Percentiles rank a stretch among this genome's conserved stretches.
Conservation (phyloP, 2,329 filamentous ascomycete genomes). For the Aschersonia sp. region DNA sequence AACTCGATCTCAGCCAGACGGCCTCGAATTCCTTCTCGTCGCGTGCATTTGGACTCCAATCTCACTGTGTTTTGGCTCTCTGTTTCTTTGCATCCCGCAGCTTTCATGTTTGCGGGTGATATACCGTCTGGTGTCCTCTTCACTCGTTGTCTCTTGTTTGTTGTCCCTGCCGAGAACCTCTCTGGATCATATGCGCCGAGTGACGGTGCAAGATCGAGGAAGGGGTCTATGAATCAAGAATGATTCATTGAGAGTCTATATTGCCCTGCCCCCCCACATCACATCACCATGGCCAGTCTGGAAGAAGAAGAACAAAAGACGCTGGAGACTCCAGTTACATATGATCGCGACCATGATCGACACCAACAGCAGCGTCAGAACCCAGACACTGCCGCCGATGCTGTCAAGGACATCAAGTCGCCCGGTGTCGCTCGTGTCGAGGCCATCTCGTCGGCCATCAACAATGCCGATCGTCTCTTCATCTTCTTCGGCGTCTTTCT, state of each 20-base stretch:
- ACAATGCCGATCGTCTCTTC: slow-evolving; percentile 32
- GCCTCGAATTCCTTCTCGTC: not conserved
- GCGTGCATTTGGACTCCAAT: not conserved
- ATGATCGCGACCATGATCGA: not conserved
- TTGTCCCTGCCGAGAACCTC: too few relatives aligned
- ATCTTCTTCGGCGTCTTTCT: slow-evolving; percentile 49
- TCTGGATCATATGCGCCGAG: too few relatives aligned
- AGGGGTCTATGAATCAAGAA: not conserved
- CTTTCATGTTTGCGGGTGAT: too few relatives aligned
- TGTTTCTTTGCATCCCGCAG: too few relatives aligned
- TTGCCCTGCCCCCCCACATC: not conserved
- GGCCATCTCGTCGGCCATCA: slow-evolving; percentile 37
- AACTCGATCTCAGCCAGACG: not conserved
- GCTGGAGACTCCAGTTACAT: slow-evolving; percentile 2
- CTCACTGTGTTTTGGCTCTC: not conserved
- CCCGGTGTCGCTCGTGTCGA: slow-evolving; percentile 47
- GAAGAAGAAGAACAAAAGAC: not conserved
- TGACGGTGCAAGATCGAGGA: not conserved
- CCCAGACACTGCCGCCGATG: slow-evolving; percentile 9
- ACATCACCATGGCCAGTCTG: not conserved
- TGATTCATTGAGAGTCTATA: not conserved
- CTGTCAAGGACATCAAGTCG: slow-evolving; percentile 19
- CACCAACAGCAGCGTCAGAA: not conserved
- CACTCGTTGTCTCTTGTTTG: too few relatives aligned
- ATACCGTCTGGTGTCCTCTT: too few relatives aligned